phyloP scores from a whole-genome alignment of 2,329 filamentous ascomycete species.

The Talaromyces sp. region DNA sequence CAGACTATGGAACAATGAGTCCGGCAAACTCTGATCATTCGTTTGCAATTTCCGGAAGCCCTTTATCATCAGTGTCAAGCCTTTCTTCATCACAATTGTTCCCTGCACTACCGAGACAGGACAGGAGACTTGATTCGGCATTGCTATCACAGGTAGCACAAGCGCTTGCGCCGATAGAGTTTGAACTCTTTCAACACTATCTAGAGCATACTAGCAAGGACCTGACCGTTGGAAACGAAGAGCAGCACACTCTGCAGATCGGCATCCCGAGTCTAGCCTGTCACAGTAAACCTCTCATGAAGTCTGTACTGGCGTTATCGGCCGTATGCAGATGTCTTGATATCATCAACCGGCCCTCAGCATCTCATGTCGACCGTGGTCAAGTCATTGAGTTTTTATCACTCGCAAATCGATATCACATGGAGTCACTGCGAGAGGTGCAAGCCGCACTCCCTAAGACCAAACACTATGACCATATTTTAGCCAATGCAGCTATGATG shows the following conservation, averaged over 20 bases:
- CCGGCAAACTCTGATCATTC: conserved; percentile 8
- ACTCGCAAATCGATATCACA: conserved; percentile 37
- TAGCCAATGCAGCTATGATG: conserved; percentile 42
- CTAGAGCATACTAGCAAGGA: conserved; percentile 39
- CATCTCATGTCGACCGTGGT: conserved; percentile 27
- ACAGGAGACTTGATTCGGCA: not conserved
- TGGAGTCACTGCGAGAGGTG: conserved; percentile 35
- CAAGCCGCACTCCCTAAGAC: conserved; percentile 29
- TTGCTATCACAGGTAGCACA: conserved; percentile 2
- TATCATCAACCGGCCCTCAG: not conserved
- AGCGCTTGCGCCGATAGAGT: conserved; percentile 24
- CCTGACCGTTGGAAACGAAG: conserved; percentile 33
- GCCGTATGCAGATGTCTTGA: conserved; percentile 32
- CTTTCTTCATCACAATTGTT: not conserved
- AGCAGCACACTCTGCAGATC: conserved; percentile 39
- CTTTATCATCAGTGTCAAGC: conserved; percentile 1
- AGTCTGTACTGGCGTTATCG: conserved; percentile 39
- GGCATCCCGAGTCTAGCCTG: conserved; percentile 43
- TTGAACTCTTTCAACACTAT: conserved; percentile 40
- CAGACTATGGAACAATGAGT: conserved; percentile 8
- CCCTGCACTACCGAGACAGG: not conserved
- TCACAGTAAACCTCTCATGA: conserved; percentile 37
- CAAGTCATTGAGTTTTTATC: conserved; percentile 16
- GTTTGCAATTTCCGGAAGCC: not conserved
- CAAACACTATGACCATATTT: conserved; percentile 31